phyloP scores from a whole-genome alignment of 2,329 filamentous ascomycete genomes.

The Cryphonectria nitschkei region DNA sequence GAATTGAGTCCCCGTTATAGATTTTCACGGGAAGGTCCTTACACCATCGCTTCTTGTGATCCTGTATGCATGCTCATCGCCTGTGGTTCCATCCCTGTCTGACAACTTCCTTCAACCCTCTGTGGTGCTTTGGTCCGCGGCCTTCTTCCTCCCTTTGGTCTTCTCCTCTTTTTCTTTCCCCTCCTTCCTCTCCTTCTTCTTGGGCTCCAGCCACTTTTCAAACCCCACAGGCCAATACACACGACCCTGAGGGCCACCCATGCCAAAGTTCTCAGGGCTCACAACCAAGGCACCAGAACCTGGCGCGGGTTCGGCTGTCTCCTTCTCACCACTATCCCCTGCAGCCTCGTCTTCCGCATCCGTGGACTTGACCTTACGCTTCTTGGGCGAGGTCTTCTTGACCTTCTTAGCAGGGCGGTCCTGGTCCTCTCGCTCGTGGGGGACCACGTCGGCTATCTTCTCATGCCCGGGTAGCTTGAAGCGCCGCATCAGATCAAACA shows the following conservation, averaged over 20 bases:
- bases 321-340: slow-evolving; percentile 46
- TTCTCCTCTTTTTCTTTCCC: slow-evolving; percentile 67
- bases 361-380: slow-evolving; percentile 42
- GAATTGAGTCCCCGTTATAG: too few species aligned
- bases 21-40: too few species aligned
- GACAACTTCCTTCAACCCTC: background rate
- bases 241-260: slow-evolving; percentile 80
- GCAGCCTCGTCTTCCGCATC: slow-evolving; percentile 35
- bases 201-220: slow-evolving; percentile 87
- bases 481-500: slow-evolving; percentile 89
- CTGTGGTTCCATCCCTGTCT: background rate
- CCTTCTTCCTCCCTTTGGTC: slow-evolving; percentile 70
- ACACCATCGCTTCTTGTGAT: too few species aligned
- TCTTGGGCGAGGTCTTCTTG: slow-evolving; percentile 44
- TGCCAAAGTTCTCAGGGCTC: slow-evolving; percentile 71
- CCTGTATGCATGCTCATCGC: background rate
- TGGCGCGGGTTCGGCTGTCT: slow-evolving; percentile 11
- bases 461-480: slow-evolving; percentile 84
- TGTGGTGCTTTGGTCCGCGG: background rate
- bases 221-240: slow-evolving; percentile 92
- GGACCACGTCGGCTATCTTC: slow-evolving; percentile 75
- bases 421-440: slow-evolving; percentile 77
- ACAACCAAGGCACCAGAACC: slow-evolving; percentile 40
- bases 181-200: slow-evolving; percentile 70
- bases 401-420: slow-evolving; percentile 56